Base-by-base conservation (phyloP, 2,329 filamentous ascomycete species). In the Drechslera avenae region DNA sequence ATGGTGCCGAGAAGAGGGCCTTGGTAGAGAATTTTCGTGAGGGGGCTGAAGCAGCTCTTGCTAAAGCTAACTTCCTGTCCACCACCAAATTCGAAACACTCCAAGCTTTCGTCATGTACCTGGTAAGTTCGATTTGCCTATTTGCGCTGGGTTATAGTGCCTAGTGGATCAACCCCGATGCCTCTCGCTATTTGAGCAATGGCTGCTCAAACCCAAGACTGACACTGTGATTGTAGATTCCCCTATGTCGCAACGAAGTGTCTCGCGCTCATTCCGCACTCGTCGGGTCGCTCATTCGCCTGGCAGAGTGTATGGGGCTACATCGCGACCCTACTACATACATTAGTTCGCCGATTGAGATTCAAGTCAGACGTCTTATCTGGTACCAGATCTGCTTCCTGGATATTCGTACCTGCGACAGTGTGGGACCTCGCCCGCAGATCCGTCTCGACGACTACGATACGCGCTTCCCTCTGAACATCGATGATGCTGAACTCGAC, bases 351-450 rank as follows among this genome's bases (percentile, higher is more conserved):
- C 81, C 88, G 0, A 74, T 90, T 2, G 88, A 91, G 60, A 86
- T 84, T 0, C 87, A 91, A 45, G 79, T 90, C 3, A 83, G 88
- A 10, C 83, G 88, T 4, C 75, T 91, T 32, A 79, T 91, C 28
- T 91, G 88, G 89, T 86, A 90, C 66, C 88, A 91, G 62, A 78
- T 92, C 16, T 90, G 87, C 70, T 89, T 89, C 67, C 78, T 92
- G 7, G 89, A 91, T 66, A 82, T 90, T 49, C 80, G 87, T 32
- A 90, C 88, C 0, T 89, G 85, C 63, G 88, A 91, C 71, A 83
- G 86, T 1, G 88, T 89, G 55, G 89, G 88, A 0, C 88, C 88
- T 7, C 80, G 85, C 18, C 86, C 87, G 0, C 81, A 84, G 44
- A 90, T 91, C 46, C 82, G 86, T n/a, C 78, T 81, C 32, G 87